These are phyloP conservation scores for Trichomonascaceae sp. DNA, from an alignment of 1,139 yeast species.

Conservation along the genomic window DNA sequence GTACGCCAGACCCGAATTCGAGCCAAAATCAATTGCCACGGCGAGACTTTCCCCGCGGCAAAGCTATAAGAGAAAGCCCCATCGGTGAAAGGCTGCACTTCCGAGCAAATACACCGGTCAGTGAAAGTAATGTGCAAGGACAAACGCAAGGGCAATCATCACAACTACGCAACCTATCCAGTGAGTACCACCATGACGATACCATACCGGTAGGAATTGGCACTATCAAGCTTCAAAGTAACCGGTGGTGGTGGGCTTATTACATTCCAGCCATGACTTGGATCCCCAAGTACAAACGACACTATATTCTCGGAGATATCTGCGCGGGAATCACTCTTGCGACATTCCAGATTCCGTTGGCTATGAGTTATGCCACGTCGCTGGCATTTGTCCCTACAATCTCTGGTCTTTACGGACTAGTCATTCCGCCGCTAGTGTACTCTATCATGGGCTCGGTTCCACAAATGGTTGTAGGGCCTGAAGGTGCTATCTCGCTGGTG, in stretches of 20 bases:
- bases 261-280: slow-evolving; percentile 75
- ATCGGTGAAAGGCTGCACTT: too few species aligned
- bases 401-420: slow-evolving; percentile 72
- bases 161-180: too few species aligned
- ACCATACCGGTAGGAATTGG: too few species aligned
- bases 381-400: slow-evolving; percentile 84
- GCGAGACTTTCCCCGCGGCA: too few species aligned
- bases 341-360: slow-evolving; percentile 82
- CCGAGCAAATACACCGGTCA: too few species aligned
- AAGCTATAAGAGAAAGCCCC: too few species aligned
- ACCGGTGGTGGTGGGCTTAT: slow-evolving; percentile 38
- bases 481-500: slow-evolving; percentile 80
- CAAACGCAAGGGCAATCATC: too few species aligned
- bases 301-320: slow-evolving; percentile 55
- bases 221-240: slow-evolving; percentile 1
- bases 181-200: too few species aligned
- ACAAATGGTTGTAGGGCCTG: slow-evolving; percentile 95
- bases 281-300: slow-evolving; percentile 47
- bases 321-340: slow-evolving; percentile 82
- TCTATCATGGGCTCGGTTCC: slow-evolving; percentile 84
- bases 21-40: too few species aligned
- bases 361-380: slow-evolving; percentile 79
- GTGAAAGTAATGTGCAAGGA: too few species aligned
- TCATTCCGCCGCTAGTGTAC: slow-evolving; percentile 73
- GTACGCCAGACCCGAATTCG: too few species aligned